Base-by-base conservation (phyloP, 176 grass and related monocot genomes). In the Poa annua region DNA sequence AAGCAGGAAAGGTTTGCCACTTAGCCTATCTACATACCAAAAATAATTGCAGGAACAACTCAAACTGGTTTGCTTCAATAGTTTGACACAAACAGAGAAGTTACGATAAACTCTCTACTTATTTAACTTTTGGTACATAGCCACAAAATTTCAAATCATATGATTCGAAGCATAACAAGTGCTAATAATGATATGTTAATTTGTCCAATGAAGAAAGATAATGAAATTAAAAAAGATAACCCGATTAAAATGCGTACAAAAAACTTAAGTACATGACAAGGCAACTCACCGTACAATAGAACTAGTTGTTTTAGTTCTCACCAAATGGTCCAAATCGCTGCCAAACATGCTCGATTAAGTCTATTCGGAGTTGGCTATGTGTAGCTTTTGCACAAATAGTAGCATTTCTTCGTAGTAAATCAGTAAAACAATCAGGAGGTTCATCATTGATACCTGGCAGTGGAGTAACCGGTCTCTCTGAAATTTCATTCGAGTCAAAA, bases 321-420 rank as follows among this genome's bases (percentile, higher is more conserved):
- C 60, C 78, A 35, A 81, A 87, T 81, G 85, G 85, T 14, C 85
- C 85, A 87, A 81, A 87, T 4, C 22, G 69, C 49, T 76, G 71
- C 85, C 85, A 87, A 54, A 87, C 33, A 75, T 87, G 78, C 19
- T 87, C 78, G 6, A 75, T 25, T 68, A 87, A 81, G 61, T 87
- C 61, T 9, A 25, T 81, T 59, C 8, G 55, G 66, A 76, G 78
- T 68, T 68, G 71, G 6, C 6, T 54, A 81, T 87, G 4, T 81
- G 78, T 47, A 47, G 85, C 20, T 44, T 56, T 72, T 81, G 25
- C 29, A 87, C 10, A 87, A 64, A 76, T 6, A 36, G 13, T 3
- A 49, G 61, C 60, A 87, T 49, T 81, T 47, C 71, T 86, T 19
- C 21, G 60, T 11, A 81, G 48, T 20, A 66, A 16, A 45, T 86